Evolutionary conservation across 23 red algal species (phyloP).

Genomic region (Cyanidioschyzon merolae): DNA sequence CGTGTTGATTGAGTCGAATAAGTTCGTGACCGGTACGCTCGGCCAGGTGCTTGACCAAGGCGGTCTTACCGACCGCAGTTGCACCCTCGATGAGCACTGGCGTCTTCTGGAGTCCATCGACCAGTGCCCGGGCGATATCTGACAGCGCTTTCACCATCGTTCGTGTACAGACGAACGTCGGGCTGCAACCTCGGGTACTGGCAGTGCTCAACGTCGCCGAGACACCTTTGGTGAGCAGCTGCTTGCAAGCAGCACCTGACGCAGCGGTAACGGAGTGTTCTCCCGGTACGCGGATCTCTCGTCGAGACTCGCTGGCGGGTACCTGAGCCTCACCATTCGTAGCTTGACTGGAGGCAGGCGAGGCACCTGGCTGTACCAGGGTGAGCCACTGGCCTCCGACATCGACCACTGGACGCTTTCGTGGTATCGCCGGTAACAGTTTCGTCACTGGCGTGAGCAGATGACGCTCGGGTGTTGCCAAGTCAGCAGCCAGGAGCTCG

Average conservation of each 20-base stretch:
- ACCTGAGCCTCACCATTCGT: neutral
- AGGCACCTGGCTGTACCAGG: neutral
- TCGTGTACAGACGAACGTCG: slow-evolving; percentile 52
- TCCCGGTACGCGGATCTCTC: neutral
- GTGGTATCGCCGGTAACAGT: neutral
- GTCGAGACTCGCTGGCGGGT: no score
- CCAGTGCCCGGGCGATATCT: slow-evolving; percentile 53
- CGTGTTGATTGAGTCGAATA: slow-evolving; percentile 90
- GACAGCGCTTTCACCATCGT: slow-evolving; percentile 37
- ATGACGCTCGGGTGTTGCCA: neutral
- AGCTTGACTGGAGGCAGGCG: no score
- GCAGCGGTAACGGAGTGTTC: neutral
- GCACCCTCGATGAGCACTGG: slow-evolving; percentile 80
- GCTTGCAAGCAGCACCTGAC: no score
- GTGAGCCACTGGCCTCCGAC: neutral
- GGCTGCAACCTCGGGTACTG: no score
- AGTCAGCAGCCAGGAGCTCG: neutral
- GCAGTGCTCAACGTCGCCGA: no score
- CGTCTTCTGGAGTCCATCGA: slow-evolving; percentile 29
- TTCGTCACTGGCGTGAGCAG: neutral
- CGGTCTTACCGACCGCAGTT: slow-evolving; percentile 84
- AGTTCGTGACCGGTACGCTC: slow-evolving; percentile 45
- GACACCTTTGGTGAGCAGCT: no score
- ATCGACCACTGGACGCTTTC: neutral
- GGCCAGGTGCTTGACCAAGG: slow-evolving; percentile 69